Percentiles rank a stretch among this genome's conserved stretches.
Evolutionary conservation across 352 stramenopile genomes (phyloP).

Genomic region (Pythium plurisporium): DNA sequence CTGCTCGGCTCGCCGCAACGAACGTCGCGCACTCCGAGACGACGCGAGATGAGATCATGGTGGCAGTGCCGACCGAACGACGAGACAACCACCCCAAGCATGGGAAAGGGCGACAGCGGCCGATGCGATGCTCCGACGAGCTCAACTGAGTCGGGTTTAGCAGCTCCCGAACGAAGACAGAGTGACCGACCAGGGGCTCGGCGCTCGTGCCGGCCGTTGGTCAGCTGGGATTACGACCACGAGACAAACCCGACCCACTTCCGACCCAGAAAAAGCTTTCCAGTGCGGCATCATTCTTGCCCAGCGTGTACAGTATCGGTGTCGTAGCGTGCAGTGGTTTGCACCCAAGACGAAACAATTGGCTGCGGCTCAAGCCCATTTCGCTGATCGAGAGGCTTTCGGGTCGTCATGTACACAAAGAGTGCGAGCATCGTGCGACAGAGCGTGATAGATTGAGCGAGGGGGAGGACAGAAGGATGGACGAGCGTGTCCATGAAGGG

Average conservation of each 20-base stretch:
- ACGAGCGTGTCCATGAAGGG: too few relatives aligned
- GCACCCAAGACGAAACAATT: neutral
- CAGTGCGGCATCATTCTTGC: neutral
- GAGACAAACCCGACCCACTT: neutral
- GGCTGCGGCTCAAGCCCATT: neutral
- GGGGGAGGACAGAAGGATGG: too few relatives aligned
- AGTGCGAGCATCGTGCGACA: too few relatives aligned
- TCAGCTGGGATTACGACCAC: neutral
- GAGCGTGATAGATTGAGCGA: too few relatives aligned
- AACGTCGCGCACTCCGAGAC: neutral
- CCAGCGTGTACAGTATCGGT: too few relatives aligned
- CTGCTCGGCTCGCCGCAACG: neutral
- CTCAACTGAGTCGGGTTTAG: too few relatives aligned
- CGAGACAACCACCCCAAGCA: neutral
- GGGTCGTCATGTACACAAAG: neutral
- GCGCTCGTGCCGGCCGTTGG: neutral
- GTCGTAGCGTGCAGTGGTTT: neutral
- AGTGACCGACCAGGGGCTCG: neutral
- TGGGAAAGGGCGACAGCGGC: neutral
- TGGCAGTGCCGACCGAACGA: slow-evolving; percentile 1
- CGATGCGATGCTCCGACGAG: neutral
- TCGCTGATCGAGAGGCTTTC: neutral
- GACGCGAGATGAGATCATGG: slow-evolving; percentile 15
- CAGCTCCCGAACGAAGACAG: too few relatives aligned
- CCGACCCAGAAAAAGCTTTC: neutral